Evolutionary conservation across 441 rosid genomes (phyloP), one percentile per base, ranked within the genome.

Genomic region (Pelargonium fulgidum): DNA sequence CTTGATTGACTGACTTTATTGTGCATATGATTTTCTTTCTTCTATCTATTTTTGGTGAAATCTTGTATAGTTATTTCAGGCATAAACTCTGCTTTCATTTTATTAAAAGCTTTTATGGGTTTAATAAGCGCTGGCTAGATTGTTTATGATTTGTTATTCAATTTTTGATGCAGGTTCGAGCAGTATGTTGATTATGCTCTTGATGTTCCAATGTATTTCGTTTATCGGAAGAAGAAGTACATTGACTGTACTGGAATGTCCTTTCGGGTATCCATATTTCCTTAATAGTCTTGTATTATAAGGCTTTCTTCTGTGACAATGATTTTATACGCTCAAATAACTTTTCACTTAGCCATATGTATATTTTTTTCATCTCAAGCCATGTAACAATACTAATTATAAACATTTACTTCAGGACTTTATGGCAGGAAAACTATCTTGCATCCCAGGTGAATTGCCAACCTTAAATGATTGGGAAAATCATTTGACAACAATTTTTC

Each of bases 191-290:
- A 94, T 71, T 94, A 94, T 56, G 99, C 99, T 70, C 98, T 94
- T 26, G 98, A 94, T 74, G 98, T 92, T 74, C 99, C 99, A 36
- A 94, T 94, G 99, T 92, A 94, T 81, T 94, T 92, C 75, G 95
- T 90, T 67, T 94, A 92, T 70, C 88, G 95, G 72, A 82, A 90
- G 73, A 79, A 89, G 81, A 87, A 88, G 79, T 94, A 92, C 75
- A 80, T 90, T 33, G 96, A 94, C 84, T 94, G 99, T 80, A 69
- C 90, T 42, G 98, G 99, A 83, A 75, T 87, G 92, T 85, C 99
- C 77, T 94, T 94, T 81, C 82, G 95, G 99, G 99, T 94, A 9
- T 45, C 50, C 50, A 9, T 45, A 1, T 45, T 10, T 45, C 50
- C 50, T 45, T 45, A 13, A 45, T 45, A 45, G 50, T 45, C 50